Conservation (phyloP, 2,329 filamentous ascomycete species). For the Ophiocordyceps robertsii region DNA sequence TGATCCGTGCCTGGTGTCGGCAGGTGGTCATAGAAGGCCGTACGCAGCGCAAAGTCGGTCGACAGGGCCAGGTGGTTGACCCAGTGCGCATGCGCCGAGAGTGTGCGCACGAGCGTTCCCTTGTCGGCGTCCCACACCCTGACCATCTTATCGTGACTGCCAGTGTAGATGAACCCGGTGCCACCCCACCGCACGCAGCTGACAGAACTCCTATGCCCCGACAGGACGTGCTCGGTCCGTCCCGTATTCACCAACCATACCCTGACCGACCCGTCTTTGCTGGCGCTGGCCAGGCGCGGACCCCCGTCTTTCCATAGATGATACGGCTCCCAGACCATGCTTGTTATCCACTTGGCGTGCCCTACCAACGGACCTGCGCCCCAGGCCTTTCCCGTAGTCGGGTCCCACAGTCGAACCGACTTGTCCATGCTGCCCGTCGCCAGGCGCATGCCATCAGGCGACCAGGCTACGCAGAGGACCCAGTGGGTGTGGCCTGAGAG, state of each 20-base stretch:
- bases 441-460: constrained; percentile 66
- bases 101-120: constrained; percentile 67
- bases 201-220: constrained; percentile 78
- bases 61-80: constrained; percentile 92
- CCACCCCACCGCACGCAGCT: constrained; percentile 93
- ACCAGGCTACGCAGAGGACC: constrained; percentile 81
- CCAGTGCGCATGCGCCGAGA: constrained; percentile 80
- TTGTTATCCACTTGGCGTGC: constrained; percentile 81
- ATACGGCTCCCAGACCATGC: constrained; percentile 85
- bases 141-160: constrained; percentile 82
- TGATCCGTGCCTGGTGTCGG: constrained; percentile 53
- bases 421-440: constrained; percentile 92
- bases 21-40: constrained; percentile 76
- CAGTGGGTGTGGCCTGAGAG: constrained; percentile 79
- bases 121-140: constrained; percentile 77
- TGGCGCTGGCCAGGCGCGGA: constrained; percentile 70
- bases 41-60: constrained; percentile 80
- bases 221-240: constrained; percentile 67
- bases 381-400: constrained; percentile 61
- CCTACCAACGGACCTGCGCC: constrained; percentile 57
- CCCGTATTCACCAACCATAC: constrained; percentile 76
- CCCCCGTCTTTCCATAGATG: constrained; percentile 66
- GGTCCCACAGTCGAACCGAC: constrained; percentile 79
- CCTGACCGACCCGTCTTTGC: constrained; percentile 78
- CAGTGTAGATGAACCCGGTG: constrained; percentile 70